Base-by-base conservation (phyloP, 345 rosid species). In the Eucalyptus grandis region DNA sequence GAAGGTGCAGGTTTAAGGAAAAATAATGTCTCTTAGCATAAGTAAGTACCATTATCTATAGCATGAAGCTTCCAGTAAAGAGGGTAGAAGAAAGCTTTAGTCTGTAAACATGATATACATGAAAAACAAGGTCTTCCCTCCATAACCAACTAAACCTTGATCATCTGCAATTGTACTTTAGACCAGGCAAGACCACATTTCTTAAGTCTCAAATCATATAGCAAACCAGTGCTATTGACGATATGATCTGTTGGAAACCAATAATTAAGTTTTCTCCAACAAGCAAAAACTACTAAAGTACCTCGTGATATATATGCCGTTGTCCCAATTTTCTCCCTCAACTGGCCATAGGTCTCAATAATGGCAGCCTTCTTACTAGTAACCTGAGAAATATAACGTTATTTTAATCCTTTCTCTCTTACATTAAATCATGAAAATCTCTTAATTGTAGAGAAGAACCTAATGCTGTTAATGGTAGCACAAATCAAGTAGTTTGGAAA, bases 301-400 rank as follows among this genome's bases (percentile, higher is more conserved):
- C 99, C 99, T 89, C 62, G 89, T 19, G 99, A 96, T 89, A 98
- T 95, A 89, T 97, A 95, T 90, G 99, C 93, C 43, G 94, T 90
- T 85, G 92, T 89, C 60, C 99, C 96, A 67, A 98, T 88, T 93
- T 95, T 98, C 67, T 96, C 95, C 90, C 95, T 95, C 92, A 98
- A 90, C 88, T 93, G 96, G 89, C 93, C 89, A 90, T 90, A 92
- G 89, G 93, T 93, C 92, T 95, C 95, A 77, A 97, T 95, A 43
- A 96, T 89, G 88, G 97, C 93, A 87, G 98, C 96, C 96, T 98
- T 98, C 93, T 95, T 97, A 86, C 96, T 90, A 77, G 99, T 96
- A 50, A 98, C 99, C 99, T 97, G 88, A 87, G 85, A 87, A 88
- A 88, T 81, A 58, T n/a, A 47, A 82, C 47, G 4, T 49, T 34